Evolutionary conservation across 495 filamentous ascomycete species (phyloP).

Genomic region (Penicillium waksmanii): DNA sequence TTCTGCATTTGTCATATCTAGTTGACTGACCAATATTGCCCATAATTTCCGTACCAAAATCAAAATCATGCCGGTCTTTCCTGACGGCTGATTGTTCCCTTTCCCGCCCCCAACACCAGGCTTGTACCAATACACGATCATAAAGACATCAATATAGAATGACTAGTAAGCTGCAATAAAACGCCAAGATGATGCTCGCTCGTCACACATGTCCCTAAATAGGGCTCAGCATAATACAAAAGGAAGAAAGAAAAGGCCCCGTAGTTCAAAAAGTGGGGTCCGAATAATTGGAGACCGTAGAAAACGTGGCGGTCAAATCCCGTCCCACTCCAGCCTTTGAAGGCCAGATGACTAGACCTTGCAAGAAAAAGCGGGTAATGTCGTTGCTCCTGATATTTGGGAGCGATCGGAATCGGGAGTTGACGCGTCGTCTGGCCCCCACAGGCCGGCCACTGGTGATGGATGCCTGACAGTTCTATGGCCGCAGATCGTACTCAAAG

Average conservation of each 20-base stretch:
- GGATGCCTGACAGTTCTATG: slow-evolving; percentile 4
- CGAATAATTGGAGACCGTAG: not conserved
- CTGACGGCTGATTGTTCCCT: slow-evolving; percentile 1
- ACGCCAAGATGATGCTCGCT: slow-evolving; percentile 27
- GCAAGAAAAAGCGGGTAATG: not conserved
- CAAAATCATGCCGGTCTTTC: slow-evolving; percentile 4
- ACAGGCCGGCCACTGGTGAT: not conserved
- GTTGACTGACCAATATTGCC: not conserved
- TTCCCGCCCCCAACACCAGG: slow-evolving; percentile 15
- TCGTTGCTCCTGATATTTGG: not conserved
- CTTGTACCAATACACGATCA: slow-evolving; percentile 13
- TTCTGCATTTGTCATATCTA: slow-evolving; percentile 5
- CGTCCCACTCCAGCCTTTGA: slow-evolving; percentile 1
- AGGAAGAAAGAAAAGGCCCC: slow-evolving; percentile 8
- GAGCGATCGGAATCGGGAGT: not conserved
- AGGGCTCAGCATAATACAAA: slow-evolving; percentile 13
- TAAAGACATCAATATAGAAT: slow-evolving; percentile 7
- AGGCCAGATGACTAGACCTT: not conserved
- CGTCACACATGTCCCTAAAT: slow-evolving; percentile 20
- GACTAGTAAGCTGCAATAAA: slow-evolving; percentile 1
- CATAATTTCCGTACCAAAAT: not conserved
- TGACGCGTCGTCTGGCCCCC: slow-evolving; percentile 4
- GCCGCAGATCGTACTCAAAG: slow-evolving; percentile 33
- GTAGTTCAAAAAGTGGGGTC: slow-evolving; percentile 1
- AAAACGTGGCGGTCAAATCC: slow-evolving; percentile 13